Evolutionary conservation across 2,329 filamentous ascomycete species (phyloP).

Genomic region (Chaetothyriales sp.): DNA sequence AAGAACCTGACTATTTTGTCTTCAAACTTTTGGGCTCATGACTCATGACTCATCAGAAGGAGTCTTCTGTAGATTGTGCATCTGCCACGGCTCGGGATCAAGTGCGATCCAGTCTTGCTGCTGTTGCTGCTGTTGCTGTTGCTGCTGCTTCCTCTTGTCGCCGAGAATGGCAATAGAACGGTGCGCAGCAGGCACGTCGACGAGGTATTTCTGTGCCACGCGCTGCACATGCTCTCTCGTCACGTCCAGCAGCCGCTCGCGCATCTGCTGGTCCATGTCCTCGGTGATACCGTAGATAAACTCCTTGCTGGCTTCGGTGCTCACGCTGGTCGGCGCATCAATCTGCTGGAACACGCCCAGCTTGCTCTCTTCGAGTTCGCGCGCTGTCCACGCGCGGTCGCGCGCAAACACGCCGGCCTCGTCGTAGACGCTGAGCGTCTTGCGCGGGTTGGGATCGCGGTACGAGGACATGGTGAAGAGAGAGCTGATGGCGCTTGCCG

Average conservation of each 20-base stretch:
- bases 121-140: too few relatives aligned
- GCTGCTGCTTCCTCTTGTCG: constrained; percentile 47
- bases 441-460: constrained; percentile 85
- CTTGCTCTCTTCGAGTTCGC: constrained; percentile 91
- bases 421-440: constrained; percentile 72
- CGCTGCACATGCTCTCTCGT: constrained; percentile 64
- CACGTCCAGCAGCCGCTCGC: constrained; percentile 78
- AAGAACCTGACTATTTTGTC: constrained; percentile 9
- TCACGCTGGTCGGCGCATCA: constrained; percentile 78
- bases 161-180: constrained; percentile 62
- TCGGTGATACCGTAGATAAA: constrained; percentile 78
- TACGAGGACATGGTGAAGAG: constrained; percentile 94
- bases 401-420: constrained; percentile 71
- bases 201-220: constrained; percentile 69
- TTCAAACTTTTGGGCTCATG: neutral
- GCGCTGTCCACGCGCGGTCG: constrained; percentile 65
- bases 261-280: constrained; percentile 73
- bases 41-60: neutral
- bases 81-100: constrained; percentile 10
- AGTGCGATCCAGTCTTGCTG: constrained; percentile 35
- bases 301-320: constrained; percentile 69
- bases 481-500: constrained; percentile 64
- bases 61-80: constrained; percentile 14
- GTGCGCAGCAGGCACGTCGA: constrained; percentile 48
- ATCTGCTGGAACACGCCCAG: constrained; percentile 84